These are phyloP conservation scores for Taiozyma onychis DNA, from an alignment of 1,139 yeast genomes.

Conservation along the genomic window DNA sequence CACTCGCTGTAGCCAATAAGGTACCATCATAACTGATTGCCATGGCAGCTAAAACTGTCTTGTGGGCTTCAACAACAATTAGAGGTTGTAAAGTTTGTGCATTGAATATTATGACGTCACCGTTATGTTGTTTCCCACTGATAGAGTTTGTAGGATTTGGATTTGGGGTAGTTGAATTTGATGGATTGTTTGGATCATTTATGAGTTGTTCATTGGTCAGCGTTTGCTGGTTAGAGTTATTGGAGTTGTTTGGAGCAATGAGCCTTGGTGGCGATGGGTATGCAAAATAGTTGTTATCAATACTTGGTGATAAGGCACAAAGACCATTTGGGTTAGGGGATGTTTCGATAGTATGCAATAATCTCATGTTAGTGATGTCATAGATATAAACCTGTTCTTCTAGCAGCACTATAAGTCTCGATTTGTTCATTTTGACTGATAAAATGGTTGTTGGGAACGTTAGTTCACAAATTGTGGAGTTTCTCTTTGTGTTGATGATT, in stretches of 20 bases:
- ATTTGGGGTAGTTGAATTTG: background rate
- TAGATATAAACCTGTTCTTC: constrained; percentile 86
- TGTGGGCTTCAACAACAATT: constrained; percentile 91
- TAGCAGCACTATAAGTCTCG: constrained; percentile 68
- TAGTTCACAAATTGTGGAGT: constrained; percentile 73
- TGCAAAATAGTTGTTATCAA: constrained; percentile 63
- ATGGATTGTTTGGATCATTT: background rate
- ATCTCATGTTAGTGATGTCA: constrained; percentile 82
- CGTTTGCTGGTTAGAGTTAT: background rate
- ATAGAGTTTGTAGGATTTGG: background rate
- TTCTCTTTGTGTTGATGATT: constrained; percentile 74
- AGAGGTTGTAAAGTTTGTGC: constrained; percentile 73
- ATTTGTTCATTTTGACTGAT: constrained; percentile 70
- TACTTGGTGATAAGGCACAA: constrained; percentile 58
- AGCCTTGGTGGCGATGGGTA: constrained; percentile 72
- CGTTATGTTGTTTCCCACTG: constrained; percentile 36
- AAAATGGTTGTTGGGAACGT: constrained; percentile 83
- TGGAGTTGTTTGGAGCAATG: constrained; percentile 9
- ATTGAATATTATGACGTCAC: constrained; percentile 87
- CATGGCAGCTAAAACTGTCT: constrained; percentile 75
- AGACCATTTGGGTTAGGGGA: constrained; percentile 58
- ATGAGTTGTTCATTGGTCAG: background rate
- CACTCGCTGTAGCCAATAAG: constrained; percentile 87
- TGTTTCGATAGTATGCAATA: constrained; percentile 84
- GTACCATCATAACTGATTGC: constrained; percentile 78